Percentiles rank a stretch among this genome's conserved stretches.
phyloP scores from a whole-genome alignment of 2,329 filamentous ascomycete genomes.

The Aspergillus japonicus region DNA sequence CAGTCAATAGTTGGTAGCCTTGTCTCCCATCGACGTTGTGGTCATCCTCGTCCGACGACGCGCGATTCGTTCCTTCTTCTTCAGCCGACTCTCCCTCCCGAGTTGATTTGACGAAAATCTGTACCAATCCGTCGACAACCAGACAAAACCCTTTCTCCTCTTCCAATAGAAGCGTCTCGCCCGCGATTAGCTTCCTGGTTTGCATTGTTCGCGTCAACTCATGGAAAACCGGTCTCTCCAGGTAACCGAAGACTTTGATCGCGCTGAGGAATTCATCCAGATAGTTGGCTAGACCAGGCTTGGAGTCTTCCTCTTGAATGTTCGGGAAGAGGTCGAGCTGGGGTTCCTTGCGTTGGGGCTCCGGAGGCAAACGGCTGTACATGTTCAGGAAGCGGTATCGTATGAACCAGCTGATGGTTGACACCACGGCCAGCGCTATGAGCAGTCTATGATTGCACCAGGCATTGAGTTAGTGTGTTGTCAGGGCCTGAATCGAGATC shows the following conservation, averaged over 20 bases:
- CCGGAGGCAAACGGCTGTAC: conserved; percentile 89
- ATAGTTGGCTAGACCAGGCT: conserved; percentile 91
- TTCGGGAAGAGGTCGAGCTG: conserved; percentile 95
- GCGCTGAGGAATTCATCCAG: conserved; percentile 96
- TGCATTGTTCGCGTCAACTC: conserved; percentile 98
- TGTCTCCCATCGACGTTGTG: conserved; percentile 63
- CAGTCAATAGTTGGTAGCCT: conserved; percentile 90
- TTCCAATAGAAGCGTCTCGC: conserved; percentile 90
- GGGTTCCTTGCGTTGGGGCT: conserved; percentile 93
- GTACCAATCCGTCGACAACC: conserved; percentile 91
- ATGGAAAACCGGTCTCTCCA: conserved; percentile 95
- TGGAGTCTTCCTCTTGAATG: conserved; percentile 82
- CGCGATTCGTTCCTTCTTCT: conserved; percentile 43
- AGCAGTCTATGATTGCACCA: conserved; percentile 60
- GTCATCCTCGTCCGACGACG: conserved; percentile 69
- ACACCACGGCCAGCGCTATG: conserved; percentile 72
- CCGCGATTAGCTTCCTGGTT: conserved; percentile 91
- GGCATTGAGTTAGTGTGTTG: conserved; percentile 8
- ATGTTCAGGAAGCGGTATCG: conserved; percentile 95
- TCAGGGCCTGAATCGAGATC: neutral
- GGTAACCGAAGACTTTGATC: conserved; percentile 97
- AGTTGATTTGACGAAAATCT: conserved; percentile 96
- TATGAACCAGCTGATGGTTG: conserved; percentile 89
- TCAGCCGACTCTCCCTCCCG: conserved; percentile 43
- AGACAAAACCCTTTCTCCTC: conserved; percentile 98